Percentiles rank a stretch among this genome's conserved stretches.
These are phyloP conservation scores for Stephanodiscus minutulus DNA, from an alignment of 108 stramenopile genomes.

Conservation along the genomic window DNA sequence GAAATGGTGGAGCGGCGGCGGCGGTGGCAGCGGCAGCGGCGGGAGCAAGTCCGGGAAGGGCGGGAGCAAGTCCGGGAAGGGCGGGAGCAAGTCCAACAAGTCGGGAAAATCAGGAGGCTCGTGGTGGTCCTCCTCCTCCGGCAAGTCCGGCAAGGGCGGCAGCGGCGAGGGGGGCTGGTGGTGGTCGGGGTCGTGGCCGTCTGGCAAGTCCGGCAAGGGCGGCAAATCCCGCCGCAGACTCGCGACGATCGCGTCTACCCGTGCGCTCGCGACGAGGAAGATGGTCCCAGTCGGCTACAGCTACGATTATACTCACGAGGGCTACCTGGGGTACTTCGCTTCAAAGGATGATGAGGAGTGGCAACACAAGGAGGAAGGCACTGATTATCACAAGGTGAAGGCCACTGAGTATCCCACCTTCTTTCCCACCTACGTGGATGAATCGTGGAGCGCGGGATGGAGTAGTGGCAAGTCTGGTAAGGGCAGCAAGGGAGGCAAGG, in stretches of 20 bases:
- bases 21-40: background rate
- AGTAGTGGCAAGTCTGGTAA: conserved; percentile 2
- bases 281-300: background rate
- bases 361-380: background rate
- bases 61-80: background rate
- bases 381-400: background rate
- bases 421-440: background rate
- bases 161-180: background rate
- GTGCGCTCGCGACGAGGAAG: background rate
- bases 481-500: conserved; percentile 1
- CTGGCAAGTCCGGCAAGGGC: background rate
- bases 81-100: background rate
- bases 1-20: background rate
- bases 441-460: background rate
- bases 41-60: conserved; percentile 1
- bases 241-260: too few species aligned
- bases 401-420: background rate
- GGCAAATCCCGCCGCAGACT: too few species aligned
- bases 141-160: background rate
- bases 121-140: background rate
- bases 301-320: background rate
- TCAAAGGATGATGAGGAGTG: background rate
- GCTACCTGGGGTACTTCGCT: background rate
- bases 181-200: too few species aligned
- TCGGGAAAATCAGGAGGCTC: background rate